Percentiles rank a stretch among this genome's conserved stretches.
Evolutionary conservation across 176 grass and related monocot genomes (phyloP).

Genomic region (Oryza glaberrima): DNA sequence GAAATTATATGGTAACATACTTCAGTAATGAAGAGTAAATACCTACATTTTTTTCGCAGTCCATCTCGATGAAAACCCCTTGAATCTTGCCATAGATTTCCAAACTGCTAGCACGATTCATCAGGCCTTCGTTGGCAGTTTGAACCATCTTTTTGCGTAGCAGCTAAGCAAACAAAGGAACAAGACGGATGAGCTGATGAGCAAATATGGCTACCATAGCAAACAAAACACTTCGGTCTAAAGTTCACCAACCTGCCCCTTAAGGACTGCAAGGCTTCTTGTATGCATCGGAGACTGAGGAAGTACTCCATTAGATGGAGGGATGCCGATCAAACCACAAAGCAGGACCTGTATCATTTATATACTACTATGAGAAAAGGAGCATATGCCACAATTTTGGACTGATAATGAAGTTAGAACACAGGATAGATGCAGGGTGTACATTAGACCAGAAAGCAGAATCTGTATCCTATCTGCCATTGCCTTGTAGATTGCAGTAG

Average conservation of each 20-base stretch:
- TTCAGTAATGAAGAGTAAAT: conserved; percentile 10
- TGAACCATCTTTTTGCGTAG: conserved; percentile 84
- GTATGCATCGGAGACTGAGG: conserved; percentile 99
- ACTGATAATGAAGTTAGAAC: background rate
- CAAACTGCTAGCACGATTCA: conserved; percentile 51
- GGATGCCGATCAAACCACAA: conserved; percentile 89
- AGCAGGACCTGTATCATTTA: conserved; percentile 65
- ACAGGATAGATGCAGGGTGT: conserved; percentile 35
- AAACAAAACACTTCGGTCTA: conserved; percentile 25
- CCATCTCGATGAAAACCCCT: conserved; percentile 77
- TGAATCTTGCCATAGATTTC: conserved; percentile 97
- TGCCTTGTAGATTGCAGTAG: background rate
- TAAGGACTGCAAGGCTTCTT: conserved; percentile 85
- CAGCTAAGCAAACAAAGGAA: conserved; percentile 52
- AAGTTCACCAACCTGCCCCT: conserved; percentile 70
- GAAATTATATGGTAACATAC: background rate
- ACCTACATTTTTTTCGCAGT: conserved; percentile 47
- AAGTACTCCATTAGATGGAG: conserved; percentile 95
- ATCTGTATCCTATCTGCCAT: conserved; percentile 25
- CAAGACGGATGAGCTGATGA: background rate
- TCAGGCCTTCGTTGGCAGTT: conserved; percentile 71
- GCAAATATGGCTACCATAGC: background rate
- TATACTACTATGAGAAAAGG: conserved; percentile 38
- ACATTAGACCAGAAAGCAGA: conserved; percentile 52
- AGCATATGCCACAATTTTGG: background rate